These are phyloP conservation scores for Hirschioporus abietinus DNA, from an alignment of 768 basidiomycete species.

Conservation along the genomic window DNA sequence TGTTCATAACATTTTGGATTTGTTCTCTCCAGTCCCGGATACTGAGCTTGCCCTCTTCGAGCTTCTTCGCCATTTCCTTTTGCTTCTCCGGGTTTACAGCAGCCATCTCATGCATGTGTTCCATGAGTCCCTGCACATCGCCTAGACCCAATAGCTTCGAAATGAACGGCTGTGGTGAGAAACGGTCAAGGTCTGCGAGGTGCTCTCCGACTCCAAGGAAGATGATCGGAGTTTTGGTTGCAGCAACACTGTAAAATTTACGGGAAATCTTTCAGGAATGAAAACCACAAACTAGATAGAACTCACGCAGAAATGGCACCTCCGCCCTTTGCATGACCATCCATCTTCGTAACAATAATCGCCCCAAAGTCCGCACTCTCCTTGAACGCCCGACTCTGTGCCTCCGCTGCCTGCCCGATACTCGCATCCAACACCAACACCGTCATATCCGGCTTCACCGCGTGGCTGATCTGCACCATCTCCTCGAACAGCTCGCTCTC, in stretches of 20 bases:
- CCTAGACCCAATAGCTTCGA: constrained; percentile 94
- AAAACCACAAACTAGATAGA: not conserved
- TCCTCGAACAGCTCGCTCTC: constrained; percentile 95
- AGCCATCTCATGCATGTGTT: constrained; percentile 96
- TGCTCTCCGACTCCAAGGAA: constrained; percentile 98
- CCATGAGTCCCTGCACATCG: constrained; percentile 95
- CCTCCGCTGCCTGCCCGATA: constrained; percentile 97
- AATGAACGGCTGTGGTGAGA: constrained; percentile 94
- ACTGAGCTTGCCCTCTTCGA: constrained; percentile 94
- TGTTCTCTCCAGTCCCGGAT: constrained; percentile 98
- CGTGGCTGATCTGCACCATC: constrained; percentile 94
- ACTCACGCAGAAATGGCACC: constrained; percentile 98
- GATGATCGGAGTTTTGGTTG: constrained; percentile 96
- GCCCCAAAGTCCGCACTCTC: constrained; percentile 97
- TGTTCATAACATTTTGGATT: constrained; percentile 95
- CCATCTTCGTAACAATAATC: constrained; percentile 99
- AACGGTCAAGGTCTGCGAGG: constrained; percentile 92
- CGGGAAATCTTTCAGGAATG: not conserved
- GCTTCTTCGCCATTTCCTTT: constrained; percentile 96
- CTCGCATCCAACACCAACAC: constrained; percentile 94
- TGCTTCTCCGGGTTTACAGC: constrained; percentile 93
- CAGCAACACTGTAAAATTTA: constrained; percentile 71
- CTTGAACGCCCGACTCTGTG: constrained; percentile 95
- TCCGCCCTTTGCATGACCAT: constrained; percentile 98
- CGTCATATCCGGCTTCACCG: constrained; percentile 95